Percentiles rank a stretch among this genome's conserved stretches.
phyloP scores from a whole-genome alignment of 805 yeast genomes.

The Kodamaea kaohsiungensis region DNA sequence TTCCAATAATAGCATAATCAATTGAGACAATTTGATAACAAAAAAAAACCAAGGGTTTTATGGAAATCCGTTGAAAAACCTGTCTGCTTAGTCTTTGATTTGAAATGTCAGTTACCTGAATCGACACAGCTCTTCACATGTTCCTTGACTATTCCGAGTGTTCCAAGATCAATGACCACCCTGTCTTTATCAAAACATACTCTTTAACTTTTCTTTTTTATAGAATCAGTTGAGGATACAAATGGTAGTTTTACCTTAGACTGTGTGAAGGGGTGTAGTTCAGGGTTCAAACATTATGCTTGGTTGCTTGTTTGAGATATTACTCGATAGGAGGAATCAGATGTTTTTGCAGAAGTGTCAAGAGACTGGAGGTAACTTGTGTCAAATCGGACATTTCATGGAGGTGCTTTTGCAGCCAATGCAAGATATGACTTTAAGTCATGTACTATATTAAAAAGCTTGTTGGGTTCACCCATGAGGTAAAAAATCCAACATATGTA shows the following conservation, averaged over 20 bases:
- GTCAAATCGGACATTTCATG: background rate
- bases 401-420: background rate
- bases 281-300: background rate
- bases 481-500: background rate
- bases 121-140: background rate
- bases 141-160: background rate
- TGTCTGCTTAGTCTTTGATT: no score
- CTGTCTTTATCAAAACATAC: background rate
- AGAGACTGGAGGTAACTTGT: background rate
- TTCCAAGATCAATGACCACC: background rate
- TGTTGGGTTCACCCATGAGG: no score
- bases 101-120: no score
- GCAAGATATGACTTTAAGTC: no score
- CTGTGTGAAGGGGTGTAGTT: background rate
- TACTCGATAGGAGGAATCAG: no score
- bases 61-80: no score
- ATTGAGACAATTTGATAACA: background rate
- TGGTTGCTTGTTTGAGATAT: no score
- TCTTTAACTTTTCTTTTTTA: background rate
- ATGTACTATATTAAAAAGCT: no score
- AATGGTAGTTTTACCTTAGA: background rate
- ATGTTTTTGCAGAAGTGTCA: background rate
- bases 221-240: no score
- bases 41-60: background rate
- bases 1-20: background rate